Base-by-base conservation (phyloP, 306 rosid genomes). In the Senna tora region DNA sequence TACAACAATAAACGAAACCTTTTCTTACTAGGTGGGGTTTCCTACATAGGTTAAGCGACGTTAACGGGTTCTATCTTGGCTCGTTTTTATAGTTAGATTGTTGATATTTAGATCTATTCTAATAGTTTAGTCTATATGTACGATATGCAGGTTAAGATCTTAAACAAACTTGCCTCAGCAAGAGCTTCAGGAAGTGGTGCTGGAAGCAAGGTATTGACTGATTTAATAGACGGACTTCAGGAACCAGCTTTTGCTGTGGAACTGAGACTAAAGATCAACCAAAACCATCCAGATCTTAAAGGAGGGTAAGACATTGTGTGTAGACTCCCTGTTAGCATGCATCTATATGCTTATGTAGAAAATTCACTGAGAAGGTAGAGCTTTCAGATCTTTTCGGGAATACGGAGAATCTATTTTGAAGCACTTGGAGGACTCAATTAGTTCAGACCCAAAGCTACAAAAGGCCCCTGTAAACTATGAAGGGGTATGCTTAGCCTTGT, bases 351-450 rank as follows among this genome's bases (percentile, higher is more conserved):
- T 19, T 39, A 13, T 84, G 69, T 61, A 72, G 58, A 36, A 75
- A 62, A 64, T 69, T 89, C 74, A 20, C 82, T 80, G 41, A 85
- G 67, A 66, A 61, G 67, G 69, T 56, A 14, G 34, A 59, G 54
- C 54, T 82, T 78, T 46, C 88, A 94, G 97, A 82, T 89, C 94
- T 30, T 94, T 94, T 75, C 90, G 88, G 54, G 89, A 94, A 39
- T 94, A 94, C 67, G 97, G 97, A 73, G 97, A 94, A 77, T 84
- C 88, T 65, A 92, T 91, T 77, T 85, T 94, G 89, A 86, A 91
- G 71, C 86, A 84, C 20, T 79, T 94, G 79, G 96, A 84, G 85
- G 87, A 85, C 72, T 84, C 67, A 50, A 58, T 91, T 50, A 76
- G 60, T 25, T 81, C 87, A 25, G 80, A 87, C 72, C 84, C 87